Percentiles rank a stretch among this genome's conserved stretches.
Evolutionary conservation across 768 basidiomycete genomes (phyloP).

Genomic region (Clitopilus hobsonii): DNA sequence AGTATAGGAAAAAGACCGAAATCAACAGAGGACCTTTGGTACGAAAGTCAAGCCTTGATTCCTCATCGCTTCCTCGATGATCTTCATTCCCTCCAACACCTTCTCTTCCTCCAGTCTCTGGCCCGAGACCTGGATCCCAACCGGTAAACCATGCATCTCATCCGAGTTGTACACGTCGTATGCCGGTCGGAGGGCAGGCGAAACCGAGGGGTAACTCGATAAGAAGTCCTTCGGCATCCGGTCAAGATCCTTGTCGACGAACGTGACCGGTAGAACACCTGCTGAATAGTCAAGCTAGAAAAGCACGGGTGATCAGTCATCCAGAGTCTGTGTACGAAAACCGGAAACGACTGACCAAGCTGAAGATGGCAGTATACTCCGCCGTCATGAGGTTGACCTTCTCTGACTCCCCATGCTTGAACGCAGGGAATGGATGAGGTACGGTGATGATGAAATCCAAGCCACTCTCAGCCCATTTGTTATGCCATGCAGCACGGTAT

Average conservation of each 20-base stretch:
- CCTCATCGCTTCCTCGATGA: constrained; percentile 35
- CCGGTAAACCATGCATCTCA: constrained; percentile 63
- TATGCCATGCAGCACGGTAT: constrained; percentile 42
- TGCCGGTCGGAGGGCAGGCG: constrained; percentile 27
- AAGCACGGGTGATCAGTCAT: neutral
- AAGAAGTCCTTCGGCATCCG: constrained; percentile 28
- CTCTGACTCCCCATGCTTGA: constrained; percentile 45
- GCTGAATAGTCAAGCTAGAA: constrained; percentile 49
- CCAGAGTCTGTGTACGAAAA: neutral
- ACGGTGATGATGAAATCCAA: constrained; percentile 64
- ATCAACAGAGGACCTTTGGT: neutral
- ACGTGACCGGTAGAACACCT: constrained; percentile 57
- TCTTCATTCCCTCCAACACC: constrained; percentile 64
- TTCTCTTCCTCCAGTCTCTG: constrained; percentile 68
- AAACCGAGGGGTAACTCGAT: constrained; percentile 1
- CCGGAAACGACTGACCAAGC: constrained; percentile 39
- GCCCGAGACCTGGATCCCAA: constrained; percentile 65
- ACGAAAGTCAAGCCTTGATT: constrained; percentile 18
- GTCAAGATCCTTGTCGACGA: constrained; percentile 37
- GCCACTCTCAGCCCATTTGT: constrained; percentile 39
- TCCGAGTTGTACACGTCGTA: constrained; percentile 50
- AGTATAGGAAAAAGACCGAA: neutral
- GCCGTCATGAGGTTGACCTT: constrained; percentile 55
- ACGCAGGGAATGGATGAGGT: constrained; percentile 57
- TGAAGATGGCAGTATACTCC: constrained; percentile 65